Evolutionary conservation across 2,329 filamentous ascomycete species (phyloP), one percentile per base, ranked within the genome.

Genomic region (Tympanopsis confertula): DNA sequence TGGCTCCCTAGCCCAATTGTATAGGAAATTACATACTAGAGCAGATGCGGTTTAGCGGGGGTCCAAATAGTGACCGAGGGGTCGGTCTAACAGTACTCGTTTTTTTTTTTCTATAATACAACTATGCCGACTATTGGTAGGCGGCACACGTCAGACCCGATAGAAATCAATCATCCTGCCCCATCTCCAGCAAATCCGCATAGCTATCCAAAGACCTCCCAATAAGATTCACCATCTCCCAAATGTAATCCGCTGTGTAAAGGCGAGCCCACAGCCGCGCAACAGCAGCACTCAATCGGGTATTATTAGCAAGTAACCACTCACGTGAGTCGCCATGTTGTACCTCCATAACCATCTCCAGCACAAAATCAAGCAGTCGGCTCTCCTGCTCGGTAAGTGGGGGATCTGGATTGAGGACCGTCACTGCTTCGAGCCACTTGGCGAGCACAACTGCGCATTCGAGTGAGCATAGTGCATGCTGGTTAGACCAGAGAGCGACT

Each of bases 401-500:
- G 1, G 54, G 53, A 3, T 45, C 39, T 1, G 50, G 52, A 26
- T 49, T 38, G 7, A 26, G 7, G 7, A 17, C 30, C 17, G 30
- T 33, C 7, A 24, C 35, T 10, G n/a, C 18, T 20, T 37, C 35
- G 42, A 57, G 48, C 56, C 56, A 59, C 39, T 65, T 66, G 0
- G 57, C 58, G 0, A 68, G 48, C 4, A 67, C 51, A 0, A 66
- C 56, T 0, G 63, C 63, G 20, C 62, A 65, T 43, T 68, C 64
- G 2, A 68, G 52, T 10, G 61, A 63, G 29, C 61, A 66, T 3
- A 67, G 50, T 0, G 61, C 60, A 36, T 67, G 62, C 38, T 66
- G 60, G 13, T 63, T 63, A 4, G 59, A 63, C 63, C 63, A 67
- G 12, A 63, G 57, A 13, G 62, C 58, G 3, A 61, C 59, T 37